Evolutionary conservation across 805 yeast species (phyloP), one percentile per base, ranked within the genome.

Genomic region (Spencermartinsiella europaea): DNA sequence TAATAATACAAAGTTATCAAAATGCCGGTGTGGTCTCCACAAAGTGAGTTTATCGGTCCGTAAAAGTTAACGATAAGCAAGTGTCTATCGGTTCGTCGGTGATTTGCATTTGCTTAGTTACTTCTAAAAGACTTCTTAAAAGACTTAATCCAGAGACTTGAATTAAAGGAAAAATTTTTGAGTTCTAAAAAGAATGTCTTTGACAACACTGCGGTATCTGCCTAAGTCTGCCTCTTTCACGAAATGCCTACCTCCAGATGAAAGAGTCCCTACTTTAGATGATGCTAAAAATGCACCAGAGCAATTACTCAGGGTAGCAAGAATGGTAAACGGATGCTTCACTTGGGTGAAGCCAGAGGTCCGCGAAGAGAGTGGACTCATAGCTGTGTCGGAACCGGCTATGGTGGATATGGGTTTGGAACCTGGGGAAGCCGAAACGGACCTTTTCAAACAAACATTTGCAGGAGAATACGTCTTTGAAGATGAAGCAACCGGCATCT

Each of bases 331-430:
- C 1, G 95, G 95, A 2, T 80, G 81, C 21, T 91, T 74, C 61
- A 79, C 93, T 1, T 91, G 79, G 74, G 74, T 84, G 1, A 55
- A 74, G 1, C 98, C 99, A 0, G 85, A 49, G 21, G 25, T 33
- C 10, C 16, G 28, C 17, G 22, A 16, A 5, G 39, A 80, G 37
- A 57, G 56, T 25, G 64, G 90, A 50, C 76, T 79, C 49, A 56
- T 88, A 20, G 65, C 82, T 14, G 75, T 81, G 0, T 81, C 90
- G 17, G 72, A 72, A 0, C 65, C 66, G 0, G 93, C 95, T 0
- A 57, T 87, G 36, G 57, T 59, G 1, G 87, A 83, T 51, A 67
- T 91, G 21, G 83, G 83, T 0, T 62, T 90, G 5, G 67, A 62
- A 10, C 54, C 55, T 2, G 45, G 50, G 4, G 78, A 73, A 36